These are phyloP conservation scores for Laburnicola sp. DNA, from an alignment of 2,329 filamentous ascomycete species.

Conservation along the genomic window DNA sequence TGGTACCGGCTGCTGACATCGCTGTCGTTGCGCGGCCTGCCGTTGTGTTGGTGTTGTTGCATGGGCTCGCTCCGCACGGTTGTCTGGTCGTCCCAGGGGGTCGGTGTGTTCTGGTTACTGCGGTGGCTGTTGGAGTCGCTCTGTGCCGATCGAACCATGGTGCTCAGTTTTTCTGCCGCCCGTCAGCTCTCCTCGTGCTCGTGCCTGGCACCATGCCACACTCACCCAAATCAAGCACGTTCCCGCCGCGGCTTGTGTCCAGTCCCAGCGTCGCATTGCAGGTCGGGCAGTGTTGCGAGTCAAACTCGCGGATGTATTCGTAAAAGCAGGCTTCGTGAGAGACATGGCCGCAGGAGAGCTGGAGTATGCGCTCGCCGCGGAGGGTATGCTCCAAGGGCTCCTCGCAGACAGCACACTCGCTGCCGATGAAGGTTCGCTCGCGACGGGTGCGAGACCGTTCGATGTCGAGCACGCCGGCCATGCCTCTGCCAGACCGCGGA, in stretches of 20 bases:
- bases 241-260: conserved; percentile 89
- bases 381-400: conserved; percentile 95
- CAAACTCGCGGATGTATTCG: conserved; percentile 93
- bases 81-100: conserved; percentile 66
- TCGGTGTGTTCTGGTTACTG: conserved; percentile 60
- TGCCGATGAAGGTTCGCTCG: conserved; percentile 93
- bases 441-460: conserved; percentile 79
- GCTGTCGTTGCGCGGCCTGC: conserved; percentile 39
- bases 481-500: conserved; percentile 47
- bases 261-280: conserved; percentile 90
- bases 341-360: conserved; percentile 96
- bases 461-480: conserved; percentile 69
- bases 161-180: conserved; percentile 83
- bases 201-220: conserved; percentile 12
- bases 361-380: conserved; percentile 88
- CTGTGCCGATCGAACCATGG: conserved; percentile 82
- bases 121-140: conserved; percentile 57
- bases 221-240: conserved; percentile 87
- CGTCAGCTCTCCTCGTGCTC: conserved; percentile 16
- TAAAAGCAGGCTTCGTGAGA: conserved; percentile 98
- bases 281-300: conserved; percentile 90
- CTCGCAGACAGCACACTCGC: conserved; percentile 93
- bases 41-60: conserved; percentile 48
- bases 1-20: conserved; percentile 39
- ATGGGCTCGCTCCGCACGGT: conserved; percentile 52